Evolutionary conservation across 2,329 filamentous ascomycete genomes (phyloP).

Genomic region (Scedosporium apiospermum): DNA sequence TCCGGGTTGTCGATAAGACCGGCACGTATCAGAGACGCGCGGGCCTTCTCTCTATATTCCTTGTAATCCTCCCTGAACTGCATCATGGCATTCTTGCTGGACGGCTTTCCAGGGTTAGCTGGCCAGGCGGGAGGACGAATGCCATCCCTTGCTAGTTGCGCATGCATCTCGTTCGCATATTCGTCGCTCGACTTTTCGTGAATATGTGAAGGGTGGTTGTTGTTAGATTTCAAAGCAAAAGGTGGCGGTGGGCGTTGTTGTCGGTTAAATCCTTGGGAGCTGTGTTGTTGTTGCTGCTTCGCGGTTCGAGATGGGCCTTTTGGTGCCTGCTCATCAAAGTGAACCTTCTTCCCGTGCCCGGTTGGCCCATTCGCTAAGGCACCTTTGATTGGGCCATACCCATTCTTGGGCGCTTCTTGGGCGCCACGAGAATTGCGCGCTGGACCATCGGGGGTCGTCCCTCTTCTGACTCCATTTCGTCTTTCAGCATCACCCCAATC

Average conservation of each 20-base stretch:
- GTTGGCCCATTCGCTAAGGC: neutral
- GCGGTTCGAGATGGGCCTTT: neutral
- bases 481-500: neutral
- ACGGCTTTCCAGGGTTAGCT: constrained; percentile 40
- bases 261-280: neutral
- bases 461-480: neutral
- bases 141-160: constrained; percentile 43
- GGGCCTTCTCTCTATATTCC: constrained; percentile 45
- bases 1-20: constrained; percentile 57
- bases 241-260: neutral
- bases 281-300: neutral
- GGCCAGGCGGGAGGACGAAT: constrained; percentile 48
- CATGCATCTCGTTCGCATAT: constrained; percentile 40
- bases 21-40: constrained; percentile 47
- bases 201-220: neutral
- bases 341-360: neutral
- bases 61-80: constrained; percentile 47
- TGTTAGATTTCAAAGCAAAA: neutral
- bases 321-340: neutral
- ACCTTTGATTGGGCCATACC: neutral
- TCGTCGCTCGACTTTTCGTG: constrained; percentile 20
- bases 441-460: neutral
- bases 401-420: neutral
- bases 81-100: constrained; percentile 41
- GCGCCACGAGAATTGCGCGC: neutral